phyloP scores from a whole-genome alignment of 2,329 filamentous ascomycete genomes.

The Aphanoascus verrucosus region DNA sequence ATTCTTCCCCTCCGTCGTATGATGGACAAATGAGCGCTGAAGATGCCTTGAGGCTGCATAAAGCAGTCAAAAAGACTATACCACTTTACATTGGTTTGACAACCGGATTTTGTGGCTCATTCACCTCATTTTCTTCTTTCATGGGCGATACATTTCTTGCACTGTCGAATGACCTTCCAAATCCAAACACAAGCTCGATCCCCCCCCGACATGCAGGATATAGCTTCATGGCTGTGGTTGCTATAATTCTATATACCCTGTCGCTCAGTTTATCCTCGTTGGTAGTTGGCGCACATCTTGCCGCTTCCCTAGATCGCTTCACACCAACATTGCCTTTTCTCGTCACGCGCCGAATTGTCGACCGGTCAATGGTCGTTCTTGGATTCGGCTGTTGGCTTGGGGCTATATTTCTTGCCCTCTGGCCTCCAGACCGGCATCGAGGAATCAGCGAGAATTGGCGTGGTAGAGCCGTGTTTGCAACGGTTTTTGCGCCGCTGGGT shows the following conservation, averaged over 20 bases:
- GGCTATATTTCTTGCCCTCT: conserved; percentile 58
- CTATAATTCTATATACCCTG: conserved; percentile 62
- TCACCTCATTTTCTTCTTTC: conserved; percentile 83
- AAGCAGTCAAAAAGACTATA: conserved; percentile 67
- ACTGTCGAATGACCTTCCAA: conserved; percentile 60
- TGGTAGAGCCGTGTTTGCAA: conserved; percentile 59
- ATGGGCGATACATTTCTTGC: conserved; percentile 71
- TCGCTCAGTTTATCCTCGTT: conserved; percentile 60
- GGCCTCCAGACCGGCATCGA: conserved; percentile 51
- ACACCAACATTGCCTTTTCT: conserved; percentile 52
- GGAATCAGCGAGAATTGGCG: conserved; percentile 54
- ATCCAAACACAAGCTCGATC: conserved; percentile 41
- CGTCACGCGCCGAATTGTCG: conserved; percentile 50
- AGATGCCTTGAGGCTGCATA: conserved; percentile 42
- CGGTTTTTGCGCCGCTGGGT: conserved; percentile 74
- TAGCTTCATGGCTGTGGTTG: conserved; percentile 70
- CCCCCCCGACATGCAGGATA: conserved; percentile 57
- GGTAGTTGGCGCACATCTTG: conserved; percentile 63
- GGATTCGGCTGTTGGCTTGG: conserved; percentile 69
- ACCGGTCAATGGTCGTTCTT: conserved; percentile 53
- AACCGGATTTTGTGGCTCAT: conserved; percentile 79
- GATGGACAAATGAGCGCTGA: conserved; percentile 24
- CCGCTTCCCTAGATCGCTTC: conserved; percentile 48
- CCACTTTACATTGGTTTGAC: conserved; percentile 79
- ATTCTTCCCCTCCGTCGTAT: neutral